phyloP scores from a whole-genome alignment of 169 alveolate species.

The Fabrea salina region DNA sequence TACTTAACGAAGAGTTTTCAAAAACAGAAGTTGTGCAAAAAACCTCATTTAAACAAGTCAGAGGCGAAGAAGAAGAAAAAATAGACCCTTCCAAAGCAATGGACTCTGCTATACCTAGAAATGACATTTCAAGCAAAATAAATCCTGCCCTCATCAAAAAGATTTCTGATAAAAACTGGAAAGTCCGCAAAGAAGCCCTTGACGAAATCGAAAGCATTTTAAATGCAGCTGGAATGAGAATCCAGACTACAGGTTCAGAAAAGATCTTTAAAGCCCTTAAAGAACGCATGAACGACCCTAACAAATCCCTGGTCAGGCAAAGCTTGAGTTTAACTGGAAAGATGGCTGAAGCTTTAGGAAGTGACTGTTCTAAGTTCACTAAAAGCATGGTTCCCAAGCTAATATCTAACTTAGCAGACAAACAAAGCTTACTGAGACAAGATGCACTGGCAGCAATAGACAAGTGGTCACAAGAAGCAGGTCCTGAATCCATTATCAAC shows the following conservation, averaged over 20 bases:
- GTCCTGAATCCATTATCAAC: slow-evolving; percentile 58
- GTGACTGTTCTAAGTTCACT: slow-evolving; percentile 47
- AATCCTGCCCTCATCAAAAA: slow-evolving; percentile 45
- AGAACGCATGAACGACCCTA: slow-evolving; percentile 63
- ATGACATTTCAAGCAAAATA: slow-evolving; percentile 55
- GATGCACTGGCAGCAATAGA: slow-evolving; percentile 62
- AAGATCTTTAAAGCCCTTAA: slow-evolving; percentile 49
- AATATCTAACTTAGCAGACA: slow-evolving; percentile 64
- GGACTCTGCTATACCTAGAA: slow-evolving; percentile 53
- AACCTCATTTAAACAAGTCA: slow-evolving; percentile 41
- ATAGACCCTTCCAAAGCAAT: slow-evolving; percentile 46
- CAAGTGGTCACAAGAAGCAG: slow-evolving; percentile 66
- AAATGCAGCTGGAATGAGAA: slow-evolving; percentile 61
- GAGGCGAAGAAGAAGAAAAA: slow-evolving; percentile 50
- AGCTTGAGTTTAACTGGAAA: slow-evolving; percentile 46
- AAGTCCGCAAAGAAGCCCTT: slow-evolving; percentile 68
- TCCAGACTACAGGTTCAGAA: slow-evolving; percentile 61
- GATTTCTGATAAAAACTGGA: slow-evolving; percentile 65
- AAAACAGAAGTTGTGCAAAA: slow-evolving; percentile 48
- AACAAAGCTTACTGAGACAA: slow-evolving; percentile 61
- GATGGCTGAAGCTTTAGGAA: slow-evolving; percentile 62
- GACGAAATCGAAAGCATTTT: slow-evolving; percentile 59
- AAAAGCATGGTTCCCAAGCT: slow-evolving; percentile 53
- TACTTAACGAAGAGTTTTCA: slow-evolving; percentile 60
- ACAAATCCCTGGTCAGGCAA: slow-evolving; percentile 61